Evolutionary conservation across 495 filamentous ascomycete genomes (phyloP).

Genomic region (Penicillium robsamsonii): DNA sequence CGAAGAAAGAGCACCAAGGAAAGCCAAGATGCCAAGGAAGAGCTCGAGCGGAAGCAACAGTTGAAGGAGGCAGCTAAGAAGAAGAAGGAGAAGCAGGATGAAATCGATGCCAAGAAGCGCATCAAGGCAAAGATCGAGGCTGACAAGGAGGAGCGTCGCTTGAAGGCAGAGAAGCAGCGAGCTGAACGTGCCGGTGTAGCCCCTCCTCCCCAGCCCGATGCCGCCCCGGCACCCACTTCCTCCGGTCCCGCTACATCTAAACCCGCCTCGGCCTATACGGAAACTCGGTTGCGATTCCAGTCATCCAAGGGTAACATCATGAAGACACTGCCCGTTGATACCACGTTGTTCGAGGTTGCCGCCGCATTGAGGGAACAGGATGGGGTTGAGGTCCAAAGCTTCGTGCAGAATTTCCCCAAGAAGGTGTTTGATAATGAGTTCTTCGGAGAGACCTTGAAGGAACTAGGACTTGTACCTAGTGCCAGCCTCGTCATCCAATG

Average conservation of each 20-base stretch:
- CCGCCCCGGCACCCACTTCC: conserved; percentile 37
- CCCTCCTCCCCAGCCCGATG: conserved; percentile 44
- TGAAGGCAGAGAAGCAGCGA: conserved; percentile 79
- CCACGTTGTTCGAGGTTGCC: conserved; percentile 92
- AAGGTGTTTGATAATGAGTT: conserved; percentile 79
- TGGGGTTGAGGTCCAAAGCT: conserved; percentile 64
- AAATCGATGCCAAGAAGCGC: conserved; percentile 80
- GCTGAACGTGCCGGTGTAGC: conserved; percentile 75
- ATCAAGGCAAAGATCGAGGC: conserved; percentile 91
- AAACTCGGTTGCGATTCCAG: conserved; percentile 80
- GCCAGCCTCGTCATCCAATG: conserved; percentile 76
- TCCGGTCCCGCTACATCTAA: conserved; percentile 51
- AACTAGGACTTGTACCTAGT: conserved; percentile 85
- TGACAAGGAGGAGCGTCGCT: conserved; percentile 79
- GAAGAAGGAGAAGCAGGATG: conserved; percentile 79
- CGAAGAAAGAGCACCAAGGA: conserved; percentile 79
- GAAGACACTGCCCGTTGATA: conserved; percentile 80
- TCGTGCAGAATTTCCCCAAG: conserved; percentile 81
- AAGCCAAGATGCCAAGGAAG: conserved; percentile 75
- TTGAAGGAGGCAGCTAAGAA: conserved; percentile 85
- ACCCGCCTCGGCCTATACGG: conserved; percentile 64
- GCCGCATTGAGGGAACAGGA: conserved; percentile 64
- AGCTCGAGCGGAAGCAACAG: conserved; percentile 80
- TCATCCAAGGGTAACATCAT: conserved; percentile 68
- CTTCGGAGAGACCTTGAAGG: conserved; percentile 87